phyloP scores from a whole-genome alignment of 2,329 filamentous ascomycete species.

The Trichophyton mentagrophytes region DNA sequence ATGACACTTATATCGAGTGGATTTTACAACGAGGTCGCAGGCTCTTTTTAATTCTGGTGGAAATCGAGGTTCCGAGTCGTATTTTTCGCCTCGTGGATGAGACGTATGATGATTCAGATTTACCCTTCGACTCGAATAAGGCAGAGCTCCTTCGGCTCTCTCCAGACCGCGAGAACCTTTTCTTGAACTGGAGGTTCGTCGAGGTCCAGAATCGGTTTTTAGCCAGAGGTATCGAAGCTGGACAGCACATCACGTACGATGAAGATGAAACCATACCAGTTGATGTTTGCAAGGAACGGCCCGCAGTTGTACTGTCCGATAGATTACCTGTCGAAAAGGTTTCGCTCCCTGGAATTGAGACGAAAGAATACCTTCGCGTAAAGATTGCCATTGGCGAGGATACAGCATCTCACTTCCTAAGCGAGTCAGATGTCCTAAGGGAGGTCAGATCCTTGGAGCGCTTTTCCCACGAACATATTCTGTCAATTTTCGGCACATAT shows the following conservation, averaged over 20 bases:
- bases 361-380: conserved; percentile 27
- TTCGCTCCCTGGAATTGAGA: conserved; percentile 26
- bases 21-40: conserved; percentile 46
- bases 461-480: conserved; percentile 32
- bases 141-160: conserved; percentile 44
- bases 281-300: conserved; percentile 40
- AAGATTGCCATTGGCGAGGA: conserved; percentile 28
- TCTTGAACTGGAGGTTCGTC: conserved; percentile 46
- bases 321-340: conserved; percentile 32
- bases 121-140: conserved; percentile 44
- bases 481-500: conserved; percentile 35
- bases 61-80: conserved; percentile 49
- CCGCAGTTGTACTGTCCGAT: conserved; percentile 21
- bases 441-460: conserved; percentile 29
- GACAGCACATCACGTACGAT: conserved; percentile 46
- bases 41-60: conserved; percentile 46
- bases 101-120: conserved; percentile 49
- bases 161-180: conserved; percentile 31
- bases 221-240: conserved; percentile 42
- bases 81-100: conserved; percentile 50
- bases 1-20: conserved; percentile 49
- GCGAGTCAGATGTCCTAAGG: conserved; percentile 23
- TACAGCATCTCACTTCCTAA: background rate
- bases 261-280: conserved; percentile 48
- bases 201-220: conserved; percentile 47